Base-by-base conservation (phyloP, 2,329 filamentous ascomycete genomes). In the Sarocladium strictum region DNA sequence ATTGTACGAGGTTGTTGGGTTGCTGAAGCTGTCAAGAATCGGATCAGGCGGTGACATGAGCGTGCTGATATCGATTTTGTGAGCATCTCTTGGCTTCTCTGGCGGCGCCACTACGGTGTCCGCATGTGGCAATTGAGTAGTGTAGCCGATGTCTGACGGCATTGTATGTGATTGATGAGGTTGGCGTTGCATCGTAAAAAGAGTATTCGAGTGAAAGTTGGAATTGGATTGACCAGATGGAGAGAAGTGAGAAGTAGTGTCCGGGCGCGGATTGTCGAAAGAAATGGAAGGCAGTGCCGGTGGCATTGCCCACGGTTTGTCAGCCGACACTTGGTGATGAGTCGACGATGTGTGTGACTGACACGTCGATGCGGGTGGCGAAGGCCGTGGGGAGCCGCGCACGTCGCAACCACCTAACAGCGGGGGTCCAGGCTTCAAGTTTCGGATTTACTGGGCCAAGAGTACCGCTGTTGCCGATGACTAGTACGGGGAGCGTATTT, bases 1-100 rank as follows among this genome's bases (percentile, higher is more conserved):
- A 37, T 55, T 57, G 14, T 47, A 43, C 38, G 33, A 7, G 2
- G 29, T n/a, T 21, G 29, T n/a, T n/a, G 47, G 15, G 63, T 71
- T 68, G 47, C 61, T 67, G 64, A 84, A 85, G 61, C 67, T 80
- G 58, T 85, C 81, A 50, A 73, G 75, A 32, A 73, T 65, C n/a
- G 72, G 71, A 35, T 84, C 81, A 21, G 82, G 82, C 29, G 83
- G 83, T 21, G 83, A 85, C 76, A 85, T 83, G 56, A 85, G 70
- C 57, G 72, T 83, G 69, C 66, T 76, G 59, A 80, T 78, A 58
- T 77, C 72, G 53, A 76, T 62, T 59, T 76, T 78, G 63, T 72
- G 77, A 3, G 60, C 29, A 21, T 59, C 59, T 58, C 52, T 60
- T 57, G 21, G 63, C 49, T 21, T 62, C 54, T 63, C 61, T 45